Evolutionary conservation across 345 rosid genomes (phyloP), one percentile per base, ranked within the genome.

Genomic region (Murraya paniculata): DNA sequence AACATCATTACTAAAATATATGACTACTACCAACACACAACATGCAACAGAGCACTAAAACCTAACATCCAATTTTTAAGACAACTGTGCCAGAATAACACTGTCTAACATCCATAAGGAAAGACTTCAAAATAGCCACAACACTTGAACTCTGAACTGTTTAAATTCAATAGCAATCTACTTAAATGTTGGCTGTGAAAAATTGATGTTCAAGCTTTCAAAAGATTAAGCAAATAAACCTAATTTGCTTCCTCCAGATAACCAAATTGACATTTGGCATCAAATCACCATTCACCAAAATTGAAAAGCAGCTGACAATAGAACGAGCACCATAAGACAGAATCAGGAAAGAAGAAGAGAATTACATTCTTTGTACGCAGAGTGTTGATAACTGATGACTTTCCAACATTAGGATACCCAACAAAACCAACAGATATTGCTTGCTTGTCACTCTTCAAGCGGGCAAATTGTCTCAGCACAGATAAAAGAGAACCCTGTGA

Each of bases 321-420:
- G 6, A 7, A 58, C 22, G 35, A 56, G 50, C 6, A 33, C 68
- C 35, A 59, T 9, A 55, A 22, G 10, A 66, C 30, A 78, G 60
- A 77, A 79, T 19, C 1, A 0, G 21, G 14, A 65, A 59, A 64
- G 35, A 31, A 62, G 64, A 33, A 50, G 4, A 19, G 55, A 28
- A 75, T 66, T 89, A 95, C 99, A 86, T 85, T 96, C 87, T 96
- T 96, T 4, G 98, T 96, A 67, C 95, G 93, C 76, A 96, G 81
- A 21, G 98, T 96, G 84, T 96, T 94, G 87, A 96, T 94, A 67
- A 91, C 99, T 28, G 98, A 96, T 19, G 99, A 94, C 83, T 96
- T 96, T 53, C 99, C 99, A 73, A 96, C 98, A 76, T 96, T 96
- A 35, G 99, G 99, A 74, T 96, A 94, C 74, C 99, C 98, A 81